Conservation (phyloP, 1,284 basidiomycete species). For the Tremellales sp. region DNA sequence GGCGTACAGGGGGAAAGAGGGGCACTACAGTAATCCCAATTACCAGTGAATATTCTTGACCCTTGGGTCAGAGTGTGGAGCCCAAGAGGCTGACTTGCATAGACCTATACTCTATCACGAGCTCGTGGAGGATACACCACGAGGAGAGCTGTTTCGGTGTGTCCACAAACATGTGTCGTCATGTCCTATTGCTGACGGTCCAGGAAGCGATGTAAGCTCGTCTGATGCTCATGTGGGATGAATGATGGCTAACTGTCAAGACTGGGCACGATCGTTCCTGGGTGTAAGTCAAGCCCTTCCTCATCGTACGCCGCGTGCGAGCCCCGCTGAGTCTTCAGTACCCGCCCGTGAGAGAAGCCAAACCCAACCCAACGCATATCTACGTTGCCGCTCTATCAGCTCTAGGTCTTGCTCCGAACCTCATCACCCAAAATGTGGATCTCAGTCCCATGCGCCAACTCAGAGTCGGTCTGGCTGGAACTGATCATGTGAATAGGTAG, state of each 20-base stretch:
- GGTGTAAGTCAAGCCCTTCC: conserved; percentile 29
- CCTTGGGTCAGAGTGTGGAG: not conserved
- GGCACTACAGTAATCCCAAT: conserved; percentile 83
- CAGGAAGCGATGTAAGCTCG: conserved; percentile 40
- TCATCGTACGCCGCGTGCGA: not conserved
- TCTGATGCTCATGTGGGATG: not conserved
- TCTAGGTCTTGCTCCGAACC: conserved; percentile 57
- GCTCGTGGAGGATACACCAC: conserved; percentile 64
- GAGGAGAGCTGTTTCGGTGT: conserved; percentile 68
- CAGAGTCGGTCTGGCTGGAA: not conserved
- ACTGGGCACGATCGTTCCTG: conserved; percentile 70
- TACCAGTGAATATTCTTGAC: conserved; percentile 62
- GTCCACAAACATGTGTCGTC: conserved; percentile 9
- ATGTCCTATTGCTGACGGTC: conserved; percentile 5
- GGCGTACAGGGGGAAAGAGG: conserved; percentile 77
- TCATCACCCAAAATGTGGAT: conserved; percentile 75
- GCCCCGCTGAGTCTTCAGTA: conserved; percentile 49
- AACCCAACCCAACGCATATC: conserved; percentile 81
- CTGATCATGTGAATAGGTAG: conserved; percentile 57
- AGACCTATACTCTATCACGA: conserved; percentile 65
- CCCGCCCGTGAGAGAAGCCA: conserved; percentile 69
- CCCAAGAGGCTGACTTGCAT: not conserved
- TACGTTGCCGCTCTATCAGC: conserved; percentile 77
- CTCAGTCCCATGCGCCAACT: not conserved
- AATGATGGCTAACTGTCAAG: conserved; percentile 7